Evolutionary conservation across 1,284 basidiomycete genomes (phyloP), one percentile per base, ranked within the genome.

Genomic region (Heterobasidion annosum): DNA sequence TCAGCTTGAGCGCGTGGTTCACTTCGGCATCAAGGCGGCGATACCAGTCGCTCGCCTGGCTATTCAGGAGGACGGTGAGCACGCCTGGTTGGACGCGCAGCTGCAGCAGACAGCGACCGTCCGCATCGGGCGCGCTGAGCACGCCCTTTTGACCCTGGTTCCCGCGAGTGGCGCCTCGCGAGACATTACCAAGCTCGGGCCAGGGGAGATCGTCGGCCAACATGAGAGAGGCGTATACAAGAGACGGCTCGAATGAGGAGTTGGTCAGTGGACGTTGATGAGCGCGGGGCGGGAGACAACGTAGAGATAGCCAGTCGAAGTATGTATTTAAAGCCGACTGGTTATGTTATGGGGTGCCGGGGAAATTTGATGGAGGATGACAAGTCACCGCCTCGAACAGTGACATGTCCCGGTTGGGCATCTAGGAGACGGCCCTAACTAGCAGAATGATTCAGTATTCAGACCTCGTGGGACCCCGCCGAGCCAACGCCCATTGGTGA

Each of bases 111-210:
- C 78, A 83, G 57, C 85, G 81, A 15, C 85, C 87, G 25, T 87
- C 83, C 48, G 73, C 71, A 71, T 88, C 85, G 34, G 85, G 73
- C 55, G 79, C 73, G 19, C 83, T 79, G 33, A 89, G 70, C 49
- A 81, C 82, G 59, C 86, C 86, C 64, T 89, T 89, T 64, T 88
- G 85, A 51, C 86, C 86, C 73, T 90, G 86, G 68, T 89, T 89
- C 56, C 86, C 86, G 66, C 86, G 72, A 52, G 87, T 89, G n/a
- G 86, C 86, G 53, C 86, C 86, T 57, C 86, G 79, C 55, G 87
- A 87, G 60, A 89, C 85, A 63, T 89, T 89, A 59, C 86, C 87
- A 59, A 88, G 75, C 69, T 89, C 86, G 58, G 87, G 87, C 86
- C 86, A 89, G 34, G 86, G 87, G 51, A 89, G 75, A 74, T 89